These are phyloP conservation scores for Silene latifolia DNA, from an alignment of 148 eudicot species.

Conservation along the genomic window DNA sequence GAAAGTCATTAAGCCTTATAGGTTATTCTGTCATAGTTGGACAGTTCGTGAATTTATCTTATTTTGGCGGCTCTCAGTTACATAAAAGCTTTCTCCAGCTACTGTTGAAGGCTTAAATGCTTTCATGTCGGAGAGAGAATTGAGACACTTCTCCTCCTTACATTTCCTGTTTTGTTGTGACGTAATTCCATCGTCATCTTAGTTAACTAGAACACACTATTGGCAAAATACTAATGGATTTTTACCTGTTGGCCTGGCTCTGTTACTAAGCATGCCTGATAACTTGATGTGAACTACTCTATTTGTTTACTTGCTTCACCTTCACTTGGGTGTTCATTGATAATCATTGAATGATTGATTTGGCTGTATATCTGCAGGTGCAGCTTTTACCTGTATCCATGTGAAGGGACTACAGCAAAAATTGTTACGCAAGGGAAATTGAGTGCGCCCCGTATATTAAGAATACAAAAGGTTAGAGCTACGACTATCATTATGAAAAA, in stretches of 20 bases:
- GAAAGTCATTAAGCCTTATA: not conserved
- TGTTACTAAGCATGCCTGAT: not conserved
- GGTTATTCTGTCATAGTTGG: not conserved
- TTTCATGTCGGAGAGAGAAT: not conserved
- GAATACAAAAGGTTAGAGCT: constrained; percentile 78
- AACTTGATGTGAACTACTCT: constrained; percentile 8
- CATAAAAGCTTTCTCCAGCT: not conserved
- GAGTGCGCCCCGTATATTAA: constrained; percentile 95
- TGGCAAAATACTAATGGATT: not conserved
- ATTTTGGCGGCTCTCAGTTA: not conserved
- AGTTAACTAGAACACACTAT: not conserved
- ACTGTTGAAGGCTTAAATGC: not conserved
- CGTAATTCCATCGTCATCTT: not conserved
- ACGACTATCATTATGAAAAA: not conserved
- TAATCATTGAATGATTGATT: constrained; percentile 11
- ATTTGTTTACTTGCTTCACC: not conserved
- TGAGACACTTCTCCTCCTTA: not conserved
- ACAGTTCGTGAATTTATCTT: not conserved
- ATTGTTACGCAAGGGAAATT: constrained; percentile 92
- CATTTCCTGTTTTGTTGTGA: not conserved
- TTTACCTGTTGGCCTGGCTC: not conserved
- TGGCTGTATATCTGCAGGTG: constrained; percentile 51
- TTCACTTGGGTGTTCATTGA: not conserved
- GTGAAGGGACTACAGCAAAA: constrained; percentile 80
- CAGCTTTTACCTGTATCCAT: constrained; percentile 88